Evolutionary conservation across 2,329 filamentous ascomycete genomes (phyloP).

Genomic region (Trichophyton verrucosum): DNA sequence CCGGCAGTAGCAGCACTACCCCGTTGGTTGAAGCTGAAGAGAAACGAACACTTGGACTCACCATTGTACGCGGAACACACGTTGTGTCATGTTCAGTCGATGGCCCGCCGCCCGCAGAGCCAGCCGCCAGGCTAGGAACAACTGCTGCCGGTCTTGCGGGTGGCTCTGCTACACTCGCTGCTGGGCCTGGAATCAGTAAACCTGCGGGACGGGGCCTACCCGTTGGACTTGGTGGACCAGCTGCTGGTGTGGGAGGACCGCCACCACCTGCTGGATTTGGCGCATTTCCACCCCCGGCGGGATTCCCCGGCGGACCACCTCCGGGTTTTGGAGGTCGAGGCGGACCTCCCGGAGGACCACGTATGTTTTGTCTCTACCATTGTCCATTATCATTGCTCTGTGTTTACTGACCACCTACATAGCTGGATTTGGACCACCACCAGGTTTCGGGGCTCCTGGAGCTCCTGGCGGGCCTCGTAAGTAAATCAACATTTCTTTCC

Average conservation of each 20-base stretch:
- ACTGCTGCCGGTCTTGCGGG: conserved; percentile 51
- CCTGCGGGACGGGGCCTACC: conserved; percentile 78
- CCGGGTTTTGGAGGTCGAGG: conserved; percentile 41
- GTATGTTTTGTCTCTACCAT: conserved; percentile 31
- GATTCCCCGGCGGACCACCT: conserved; percentile 42
- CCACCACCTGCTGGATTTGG: conserved; percentile 49
- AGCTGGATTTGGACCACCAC: conserved; percentile 38
- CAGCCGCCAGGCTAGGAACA: conserved; percentile 75
- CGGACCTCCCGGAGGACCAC: conserved; percentile 30
- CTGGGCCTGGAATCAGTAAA: conserved; percentile 80
- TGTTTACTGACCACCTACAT: conserved; percentile 6
- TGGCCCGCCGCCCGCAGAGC: conserved; percentile 87
- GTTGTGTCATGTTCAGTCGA: conserved; percentile 93
- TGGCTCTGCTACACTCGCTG: conserved; percentile 55
- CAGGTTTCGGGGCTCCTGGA: conserved; percentile 35
- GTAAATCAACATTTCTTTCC: conserved; percentile 17
- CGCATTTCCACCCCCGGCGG: conserved; percentile 37
- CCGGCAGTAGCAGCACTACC: conserved; percentile 42
- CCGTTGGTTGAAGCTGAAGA: conserved; percentile 75
- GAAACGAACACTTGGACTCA: conserved; percentile 91
- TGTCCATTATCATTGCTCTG: not conserved
- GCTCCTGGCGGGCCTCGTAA: conserved; percentile 33
- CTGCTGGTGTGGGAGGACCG: conserved; percentile 71
- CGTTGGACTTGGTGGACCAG: conserved; percentile 76
- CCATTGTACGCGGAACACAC: conserved; percentile 85